Evolutionary conservation across 1,139 yeast species (phyloP), one percentile per base, ranked within the genome.

Genomic region (Geotrichum restrictum): DNA sequence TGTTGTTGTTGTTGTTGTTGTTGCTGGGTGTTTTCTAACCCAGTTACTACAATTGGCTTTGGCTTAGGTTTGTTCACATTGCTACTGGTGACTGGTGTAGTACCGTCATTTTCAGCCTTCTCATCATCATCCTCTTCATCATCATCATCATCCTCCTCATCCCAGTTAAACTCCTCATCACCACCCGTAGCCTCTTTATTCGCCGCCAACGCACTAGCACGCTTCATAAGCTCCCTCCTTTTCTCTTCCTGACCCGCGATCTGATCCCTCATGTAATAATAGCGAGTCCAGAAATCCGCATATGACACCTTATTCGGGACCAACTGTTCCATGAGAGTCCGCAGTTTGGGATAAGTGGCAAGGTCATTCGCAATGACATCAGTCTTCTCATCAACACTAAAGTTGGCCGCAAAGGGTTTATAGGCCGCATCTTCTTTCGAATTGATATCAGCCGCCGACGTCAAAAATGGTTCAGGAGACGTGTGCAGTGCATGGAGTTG

Each of bases 231-330:
- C 54, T 76, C 76, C 67, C 81, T 83, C 60, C 96, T 78, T 63
- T 80, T 79, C 59, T 75, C 73, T 60, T 88, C 96, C 59, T 80
- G 82, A 29, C 76, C 77, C 44, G 80, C 74, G 45, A 88, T 79
- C 58, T 76, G 75, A 16, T 71, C 69, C 53, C 80, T 80, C 65
- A 79, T 75, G 55, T 71, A 74, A 66, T 81, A 86, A 69, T 88
- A 91, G 45, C 83, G 76, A 45, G 74, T 71, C 98, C 98, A 91
- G 66, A 91, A 91, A 44, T 73, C 72, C 31, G 76, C 73, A 60
- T 82, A 85, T 0, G 81, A 62, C 14, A 88, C 71, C 57, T 77
- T 68, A 6, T 48, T 46, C 0, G 95, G 95, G 1, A 88, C 95
- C 11, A 89, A 65, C 18, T 74, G 72, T 53, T 82, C 81, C 82